Base-by-base conservation (phyloP, 345 rosid species). In the Eucalyptus paniculata region DNA sequence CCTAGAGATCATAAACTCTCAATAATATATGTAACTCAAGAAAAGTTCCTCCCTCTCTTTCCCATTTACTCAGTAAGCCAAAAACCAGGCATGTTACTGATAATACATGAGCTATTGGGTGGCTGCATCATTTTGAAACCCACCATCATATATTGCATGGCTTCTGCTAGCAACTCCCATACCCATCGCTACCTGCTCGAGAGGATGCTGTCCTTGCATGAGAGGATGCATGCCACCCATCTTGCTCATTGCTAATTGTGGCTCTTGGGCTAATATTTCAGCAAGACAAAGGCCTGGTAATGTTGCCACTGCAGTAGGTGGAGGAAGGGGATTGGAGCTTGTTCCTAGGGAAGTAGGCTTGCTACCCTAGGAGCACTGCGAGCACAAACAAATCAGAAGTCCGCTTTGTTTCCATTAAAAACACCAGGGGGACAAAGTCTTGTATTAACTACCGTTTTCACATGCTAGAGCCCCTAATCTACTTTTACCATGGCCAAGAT, bases 21-120 rank as follows among this genome's bases (percentile, higher is more conserved):
- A 32, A 67, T 67, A 14, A 32, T 32, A 65, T n/a, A 67, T 8
- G 77, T 3, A 32, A 40, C 77, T 32, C 77, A 67, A 67, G 77
- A n/a, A 67, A 67, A 67, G 40, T 67, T 4, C 77, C 21, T 2
- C 32, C 32, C 30, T 1, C 16, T 15, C n/a, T n/a, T n/a, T n/a
- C n/a, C n/a, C n/a, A n/a, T n/a, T n/a, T n/a, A n/a, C n/a, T n/a
- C n/a, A n/a, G n/a, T n/a, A n/a, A n/a, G 37, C 77, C 40, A 15
- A 65, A 65, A 65, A 65, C 37, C 40, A 50, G 60, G 53, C 82
- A 53, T 44, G 90, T 95, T 89, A 97, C 96, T 96, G 98, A 91
- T 96, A 98, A 93, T 97, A 98, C 98, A 97, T 95, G 88, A 97
- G 96, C 89, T 97, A 98, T 93, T 96, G 99, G 60, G 96, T 96